Percentiles rank a stretch among this genome's conserved stretches.
Conservation (phyloP, 2,329 filamentous ascomycete genomes). For the Trichoderma afroharzianum region DNA sequence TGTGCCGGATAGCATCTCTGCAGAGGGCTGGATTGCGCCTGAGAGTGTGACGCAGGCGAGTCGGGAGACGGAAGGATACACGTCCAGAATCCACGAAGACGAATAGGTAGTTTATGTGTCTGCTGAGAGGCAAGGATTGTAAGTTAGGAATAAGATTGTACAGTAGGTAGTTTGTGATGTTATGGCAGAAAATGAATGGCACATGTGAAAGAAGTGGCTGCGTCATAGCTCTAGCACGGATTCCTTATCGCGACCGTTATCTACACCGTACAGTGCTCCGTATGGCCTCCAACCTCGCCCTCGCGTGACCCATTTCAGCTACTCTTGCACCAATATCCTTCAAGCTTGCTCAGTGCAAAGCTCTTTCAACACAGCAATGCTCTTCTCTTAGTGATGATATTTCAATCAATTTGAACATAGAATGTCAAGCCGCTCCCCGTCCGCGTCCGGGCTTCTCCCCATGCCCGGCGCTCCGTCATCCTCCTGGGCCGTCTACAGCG, state of each 20-base stretch:
- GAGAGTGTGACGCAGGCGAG: conserved; percentile 38
- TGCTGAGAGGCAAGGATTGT: neutral
- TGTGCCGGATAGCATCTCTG: conserved; percentile 26
- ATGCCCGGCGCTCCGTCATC: conserved; percentile 56
- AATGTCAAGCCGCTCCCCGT: conserved; percentile 39
- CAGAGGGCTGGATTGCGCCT: conserved; percentile 34
- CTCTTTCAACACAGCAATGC: neutral
- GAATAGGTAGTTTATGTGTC: neutral
- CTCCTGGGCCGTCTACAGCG: conserved; percentile 71
- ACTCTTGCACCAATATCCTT: neutral
- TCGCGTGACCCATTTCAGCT: conserved; percentile 10
- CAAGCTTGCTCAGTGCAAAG: neutral
- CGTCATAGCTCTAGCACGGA: neutral
- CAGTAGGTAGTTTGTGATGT: neutral
- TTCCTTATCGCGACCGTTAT: conserved; percentile 10
- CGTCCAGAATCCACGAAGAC: neutral
- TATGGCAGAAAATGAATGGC: neutral
- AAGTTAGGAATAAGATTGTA: neutral
- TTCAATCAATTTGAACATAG: neutral
- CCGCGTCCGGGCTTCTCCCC: conserved; percentile 48
- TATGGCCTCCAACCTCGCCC: neutral
- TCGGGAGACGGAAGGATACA: conserved; percentile 26
- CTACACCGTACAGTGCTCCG: neutral
- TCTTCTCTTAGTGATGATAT: neutral
- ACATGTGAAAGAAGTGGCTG: neutral